Evolutionary conservation across 805 yeast genomes (phyloP), one percentile per base, ranked within the genome.

Genomic region (Starmera quercuum): DNA sequence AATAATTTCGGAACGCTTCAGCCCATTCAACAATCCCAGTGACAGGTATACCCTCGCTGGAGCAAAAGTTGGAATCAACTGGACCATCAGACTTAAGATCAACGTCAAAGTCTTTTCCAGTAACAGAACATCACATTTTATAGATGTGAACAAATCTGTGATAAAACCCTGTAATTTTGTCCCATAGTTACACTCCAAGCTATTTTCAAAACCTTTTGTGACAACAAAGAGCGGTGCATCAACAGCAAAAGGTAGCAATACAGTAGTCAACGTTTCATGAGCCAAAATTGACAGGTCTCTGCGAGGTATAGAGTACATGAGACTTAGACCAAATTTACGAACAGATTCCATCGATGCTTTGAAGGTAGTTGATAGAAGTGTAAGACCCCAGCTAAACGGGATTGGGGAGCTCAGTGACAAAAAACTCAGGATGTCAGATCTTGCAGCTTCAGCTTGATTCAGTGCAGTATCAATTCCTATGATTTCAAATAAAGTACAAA

Each of bases 371-470:
- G 85, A 71, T 8, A 86, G 60, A n/a, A 87, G 58, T 4, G 81
- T 66, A 37, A 83, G 61, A 0, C 83, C 80, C 88, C 95, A 86
- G 1, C 78, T 65, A 1, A 78, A 66, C 23, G 78, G 77, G 33
- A 86, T 68, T 17, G 58, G 44, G 0, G 83, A 72, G 2, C 54
- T 40, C 3, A 71, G 66, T 0, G 65, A 49, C 17, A 84, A 63
- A 11, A 83, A 53, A 2, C 58, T 59, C 2, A 74, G 51, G 29
- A 87, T 71, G 45, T 84, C 95, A 7, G 59, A 58, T 1, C 70
- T 56, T 0, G 92, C 90, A 10, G 85, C 95, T 44, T 78, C 78
- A 1, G 88, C 76, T 55, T 88, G 96, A 46, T 88, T 87, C 46
- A 84, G 58, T 0, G 95, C 83, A 0, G 95, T 76, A 52, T 87